Evolutionary conservation across 208 protist species (phyloP), one percentile per base, ranked within the genome.

Genomic region (Phytomonas francai): DNA sequence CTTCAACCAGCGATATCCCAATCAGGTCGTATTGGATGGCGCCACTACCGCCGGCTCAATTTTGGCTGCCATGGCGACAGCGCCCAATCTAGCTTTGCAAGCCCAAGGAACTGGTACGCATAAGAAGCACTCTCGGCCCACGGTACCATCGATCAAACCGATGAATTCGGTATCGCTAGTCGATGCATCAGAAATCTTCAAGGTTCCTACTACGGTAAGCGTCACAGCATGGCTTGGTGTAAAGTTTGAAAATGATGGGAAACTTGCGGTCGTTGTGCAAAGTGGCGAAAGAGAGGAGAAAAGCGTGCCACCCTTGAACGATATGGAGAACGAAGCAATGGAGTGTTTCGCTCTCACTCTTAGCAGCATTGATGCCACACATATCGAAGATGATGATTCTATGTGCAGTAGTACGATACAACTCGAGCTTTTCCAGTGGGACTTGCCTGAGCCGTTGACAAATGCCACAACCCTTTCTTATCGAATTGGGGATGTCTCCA

Each of bases 1-100:
- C 59, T 60, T 92, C 12, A 68, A 72, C 32, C 73, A 70, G 28
- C 73, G 60, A 25, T 85, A 79, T 56, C 22, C 33, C 22, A 71
- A 83, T n/a, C 33, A 42, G 1, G 64, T 65, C 19, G 63, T 79
- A 0, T 39, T 79, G 59, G 62, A 68, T 63, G 33, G 63, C 63
- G 28, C 72, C 6, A 71, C 30, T 4, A 31, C 36, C n/a, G 67
- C 16, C 22, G 27, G 19, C 11, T 22, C 36, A 42, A 32, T 61
- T n/a, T 32, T 31, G 6, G 67, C 54, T 25, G 25, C 45, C 3
- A 54, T 29, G 22, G 19, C 58, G 39, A 12, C 58, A 9, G 56
- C 51, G 25, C 29, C 19, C 8, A 61, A 63, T 7, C 27, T 58
- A 36, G 29, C 65, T 45, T 30, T 28, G n/a, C 45, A 65, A 4